Base-by-base conservation (phyloP, 1,139 yeast species). In the Yamadazyma dendronema region DNA sequence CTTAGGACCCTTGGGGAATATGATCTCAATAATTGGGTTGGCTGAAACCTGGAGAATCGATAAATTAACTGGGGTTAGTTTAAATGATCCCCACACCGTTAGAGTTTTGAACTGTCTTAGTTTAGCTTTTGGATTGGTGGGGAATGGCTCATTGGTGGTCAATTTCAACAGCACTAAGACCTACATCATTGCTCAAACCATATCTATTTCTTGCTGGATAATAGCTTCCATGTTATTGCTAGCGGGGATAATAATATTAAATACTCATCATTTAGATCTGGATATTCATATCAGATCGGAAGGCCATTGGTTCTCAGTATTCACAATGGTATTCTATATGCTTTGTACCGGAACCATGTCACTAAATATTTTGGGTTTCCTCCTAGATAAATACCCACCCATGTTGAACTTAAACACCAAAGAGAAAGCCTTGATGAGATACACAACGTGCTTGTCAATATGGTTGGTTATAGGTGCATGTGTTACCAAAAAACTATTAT, bases 261-360 rank as follows among this genome's bases (percentile, higher is more conserved):
- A 53, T 50, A 46, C 30, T 26, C 40, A 44, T 6, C 50, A 50
- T 28, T 42, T 41, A 30, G 50, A 48, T 13, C n/a, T n/a, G n/a
- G 36, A 37, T 3, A 24, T 39, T 10, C 61, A 56, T 40, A 22
- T 21, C 1, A 56, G 67, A 3, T 71, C 87, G 0, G 82, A 78
- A 47, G 95, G 94, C 1, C 88, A 75, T 52, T 88, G 89, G 87
- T 83, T 72, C 56, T 95, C 88, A 0, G 74, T 76, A 1, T 64
- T 82, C 44, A 84, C 95, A 0, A 70, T 79, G 3, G 63, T 69
- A 2, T 57, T 84, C 23, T 87, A 88, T 56, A 72, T 77, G 41
- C 31, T 60, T 3, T 82, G 89, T 46, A 71, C 80, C 4, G 19
- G 67, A 0, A 55, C 81, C 16, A 63, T 86, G 35, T 44, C 71